Conservation (phyloP, 2,329 filamentous ascomycete genomes). For the Fusarium nematophilum region DNA sequence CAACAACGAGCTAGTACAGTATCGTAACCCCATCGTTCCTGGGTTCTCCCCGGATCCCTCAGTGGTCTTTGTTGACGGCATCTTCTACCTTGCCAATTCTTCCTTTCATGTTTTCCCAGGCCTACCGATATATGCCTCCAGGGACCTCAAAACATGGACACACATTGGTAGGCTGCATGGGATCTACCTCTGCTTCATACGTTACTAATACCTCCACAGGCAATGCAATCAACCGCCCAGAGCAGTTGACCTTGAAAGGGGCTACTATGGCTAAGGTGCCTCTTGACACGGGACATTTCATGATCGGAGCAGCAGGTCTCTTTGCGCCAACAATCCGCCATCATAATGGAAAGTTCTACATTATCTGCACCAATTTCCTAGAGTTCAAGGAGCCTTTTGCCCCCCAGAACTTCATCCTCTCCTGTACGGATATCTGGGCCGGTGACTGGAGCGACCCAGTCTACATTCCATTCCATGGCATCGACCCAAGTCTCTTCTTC, state of each 20-base stretch:
- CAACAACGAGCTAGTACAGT: background rate
- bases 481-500: conserved; percentile 58
- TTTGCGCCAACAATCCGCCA: conserved; percentile 42
- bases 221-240: conserved; percentile 28
- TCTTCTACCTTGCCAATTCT: conserved; percentile 29
- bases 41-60: conserved; percentile 30
- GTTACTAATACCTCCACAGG: conserved; percentile 6
- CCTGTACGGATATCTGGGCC: conserved; percentile 38
- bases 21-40: conserved; percentile 19
- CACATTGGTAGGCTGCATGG: conserved; percentile 13
- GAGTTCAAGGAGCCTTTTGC: background rate
- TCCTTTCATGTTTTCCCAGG: conserved; percentile 31
- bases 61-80: conserved; percentile 24
- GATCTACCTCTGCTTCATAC: background rate
- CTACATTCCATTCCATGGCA: conserved; percentile 52
- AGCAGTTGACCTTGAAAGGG: conserved; percentile 17
- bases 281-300: conserved; percentile 26
- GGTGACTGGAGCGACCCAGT: conserved; percentile 46
- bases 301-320: conserved; percentile 27
- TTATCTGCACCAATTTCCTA: conserved; percentile 42
- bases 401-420: conserved; percentile 39
- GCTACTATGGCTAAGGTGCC: conserved; percentile 12
- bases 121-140: conserved; percentile 26
- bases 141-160: conserved; percentile 21
- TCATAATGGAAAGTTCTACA: conserved; percentile 39